Conservation (phyloP, 331 rosid species). For the Malus hybrid region DNA sequence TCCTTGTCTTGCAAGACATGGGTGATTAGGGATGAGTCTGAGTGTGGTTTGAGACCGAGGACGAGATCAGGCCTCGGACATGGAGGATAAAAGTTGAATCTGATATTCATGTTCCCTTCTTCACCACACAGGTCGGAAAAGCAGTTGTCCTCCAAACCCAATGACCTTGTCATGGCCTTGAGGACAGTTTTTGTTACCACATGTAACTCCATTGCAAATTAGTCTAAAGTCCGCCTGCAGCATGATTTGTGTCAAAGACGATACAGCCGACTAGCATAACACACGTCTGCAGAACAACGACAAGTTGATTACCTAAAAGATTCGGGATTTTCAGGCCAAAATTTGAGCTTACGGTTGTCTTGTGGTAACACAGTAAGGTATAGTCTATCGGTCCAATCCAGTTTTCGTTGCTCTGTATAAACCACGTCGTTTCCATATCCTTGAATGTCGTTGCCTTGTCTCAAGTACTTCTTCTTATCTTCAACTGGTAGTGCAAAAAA, state of each 20-base stretch:
- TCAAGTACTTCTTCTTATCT: conserved; percentile 45
- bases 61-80: conserved; percentile 44
- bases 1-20: conserved; percentile 55
- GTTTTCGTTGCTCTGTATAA: conserved; percentile 33
- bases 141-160: conserved; percentile 56
- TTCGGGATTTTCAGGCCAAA: conserved; percentile 60
- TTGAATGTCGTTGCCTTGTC: conserved; percentile 33
- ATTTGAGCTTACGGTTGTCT: conserved; percentile 25
- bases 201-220: conserved; percentile 19
- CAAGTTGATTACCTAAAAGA: conserved; percentile 31
- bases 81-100: conserved; percentile 52
- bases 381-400: conserved; percentile 52
- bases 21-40: conserved; percentile 57
- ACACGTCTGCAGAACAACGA: background rate
- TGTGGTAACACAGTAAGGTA: conserved; percentile 24
- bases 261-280: too few species aligned
- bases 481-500: conserved; percentile 55
- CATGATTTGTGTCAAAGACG: background rate
- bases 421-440: conserved; percentile 66
- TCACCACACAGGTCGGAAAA: conserved; percentile 32
- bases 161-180: conserved; percentile 58
- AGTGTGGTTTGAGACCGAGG: conserved; percentile 50
- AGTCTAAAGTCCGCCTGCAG: background rate
- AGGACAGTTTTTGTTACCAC: conserved; percentile 20
- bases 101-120: conserved; percentile 11